Evolutionary conservation across 2,329 filamentous ascomycete genomes (phyloP).

Genomic region (Colletotrichum orbiculare): DNA sequence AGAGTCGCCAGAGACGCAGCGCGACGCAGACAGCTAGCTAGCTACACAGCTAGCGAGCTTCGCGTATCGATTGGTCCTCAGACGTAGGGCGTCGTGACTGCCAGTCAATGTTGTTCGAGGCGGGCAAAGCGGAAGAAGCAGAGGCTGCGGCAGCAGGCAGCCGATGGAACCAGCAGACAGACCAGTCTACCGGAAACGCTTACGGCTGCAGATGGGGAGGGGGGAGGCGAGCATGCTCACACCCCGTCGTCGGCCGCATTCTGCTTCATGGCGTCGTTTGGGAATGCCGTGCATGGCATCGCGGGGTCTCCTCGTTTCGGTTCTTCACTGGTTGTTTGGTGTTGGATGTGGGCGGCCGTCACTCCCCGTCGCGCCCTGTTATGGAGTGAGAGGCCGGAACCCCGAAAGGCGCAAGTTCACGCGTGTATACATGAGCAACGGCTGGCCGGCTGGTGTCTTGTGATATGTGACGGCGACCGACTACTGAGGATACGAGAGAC

Average conservation of each 20-base stretch:
- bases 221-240: not conserved
- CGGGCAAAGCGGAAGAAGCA: constrained; percentile 18
- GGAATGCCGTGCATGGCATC: constrained; percentile 18
- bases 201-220: constrained; percentile 26
- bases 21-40: not conserved
- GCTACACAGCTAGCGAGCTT: not conserved
- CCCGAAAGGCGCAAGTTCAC: too few species aligned
- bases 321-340: not conserved
- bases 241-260: constrained; percentile 2
- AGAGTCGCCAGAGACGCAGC: not conserved
- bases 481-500: constrained; percentile 10
- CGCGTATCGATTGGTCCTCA: constrained; percentile 21
- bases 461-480: constrained; percentile 8
- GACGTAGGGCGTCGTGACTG: constrained; percentile 12
- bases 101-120: constrained; percentile 26
- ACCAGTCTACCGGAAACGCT: constrained; percentile 25
- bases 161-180: not conserved
- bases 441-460: not conserved
- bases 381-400: too few species aligned
- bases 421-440: too few species aligned
- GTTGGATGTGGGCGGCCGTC: not conserved
- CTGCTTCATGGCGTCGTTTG: constrained; percentile 7
- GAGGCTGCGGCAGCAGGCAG: not conserved
- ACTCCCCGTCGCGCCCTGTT: not conserved
- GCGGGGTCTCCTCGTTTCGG: not conserved